These are phyloP conservation scores for Neurospora sp. DNA, from an alignment of 495 filamentous ascomycete species.

Conservation along the genomic window DNA sequence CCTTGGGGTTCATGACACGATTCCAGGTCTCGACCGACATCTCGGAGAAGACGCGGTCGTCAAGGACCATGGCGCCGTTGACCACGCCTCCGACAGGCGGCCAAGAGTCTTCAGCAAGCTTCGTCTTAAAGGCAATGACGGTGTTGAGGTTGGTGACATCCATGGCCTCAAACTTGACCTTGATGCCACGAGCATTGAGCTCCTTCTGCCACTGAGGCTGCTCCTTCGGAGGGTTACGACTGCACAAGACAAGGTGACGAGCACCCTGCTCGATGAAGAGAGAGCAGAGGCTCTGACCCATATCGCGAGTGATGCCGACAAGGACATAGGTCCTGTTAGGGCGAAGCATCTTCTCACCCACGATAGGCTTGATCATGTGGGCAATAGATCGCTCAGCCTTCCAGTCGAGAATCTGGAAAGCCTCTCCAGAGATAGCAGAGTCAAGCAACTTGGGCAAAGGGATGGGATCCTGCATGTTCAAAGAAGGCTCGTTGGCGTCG, in stretches of 20 bases:
- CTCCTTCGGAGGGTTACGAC: slow-evolving; percentile 36
- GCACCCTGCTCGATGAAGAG: slow-evolving; percentile 49
- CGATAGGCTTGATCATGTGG: slow-evolving; percentile 9
- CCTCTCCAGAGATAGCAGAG: background rate
- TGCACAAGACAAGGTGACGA: slow-evolving; percentile 43
- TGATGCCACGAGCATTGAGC: slow-evolving; percentile 22
- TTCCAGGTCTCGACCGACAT: slow-evolving; percentile 34
- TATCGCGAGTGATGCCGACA: slow-evolving; percentile 45
- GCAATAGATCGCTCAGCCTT: slow-evolving; percentile 18
- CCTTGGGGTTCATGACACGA: slow-evolving; percentile 34
- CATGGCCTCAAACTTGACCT: slow-evolving; percentile 22
- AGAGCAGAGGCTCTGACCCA: slow-evolving; percentile 48
- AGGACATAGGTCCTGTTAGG: slow-evolving; percentile 45
- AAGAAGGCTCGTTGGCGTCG: background rate
- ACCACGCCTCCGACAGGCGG: slow-evolving; percentile 35
- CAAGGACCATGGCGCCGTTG: slow-evolving; percentile 47
- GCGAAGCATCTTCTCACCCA: slow-evolving; percentile 16
- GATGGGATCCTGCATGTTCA: background rate
- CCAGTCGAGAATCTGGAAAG: slow-evolving; percentile 31
- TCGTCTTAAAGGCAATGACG: slow-evolving; percentile 20
- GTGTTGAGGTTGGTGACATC: slow-evolving; percentile 24
- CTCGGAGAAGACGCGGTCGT: slow-evolving; percentile 36
- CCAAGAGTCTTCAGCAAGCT: slow-evolving; percentile 16
- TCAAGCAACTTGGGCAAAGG: slow-evolving; percentile 18
- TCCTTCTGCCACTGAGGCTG: slow-evolving; percentile 31